These are phyloP conservation scores for Cordyceps militaris DNA, from an alignment of 2,329 filamentous ascomycete genomes.

Conservation along the genomic window DNA sequence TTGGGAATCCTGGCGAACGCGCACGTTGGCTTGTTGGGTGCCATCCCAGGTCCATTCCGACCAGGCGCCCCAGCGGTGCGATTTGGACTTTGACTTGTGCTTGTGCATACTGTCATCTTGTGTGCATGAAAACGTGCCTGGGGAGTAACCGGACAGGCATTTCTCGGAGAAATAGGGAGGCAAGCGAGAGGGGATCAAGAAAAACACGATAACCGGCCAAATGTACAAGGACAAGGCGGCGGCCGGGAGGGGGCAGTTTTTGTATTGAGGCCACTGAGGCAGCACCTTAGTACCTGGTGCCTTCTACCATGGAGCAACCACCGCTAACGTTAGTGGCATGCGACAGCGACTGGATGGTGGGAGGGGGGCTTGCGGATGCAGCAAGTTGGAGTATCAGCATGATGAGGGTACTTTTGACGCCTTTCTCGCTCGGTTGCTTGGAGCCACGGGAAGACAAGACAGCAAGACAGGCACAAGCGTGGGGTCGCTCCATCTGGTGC, in stretches of 20 bases:
- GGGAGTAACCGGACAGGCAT: not conserved
- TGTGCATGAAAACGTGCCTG: not conserved
- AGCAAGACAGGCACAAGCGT: not conserved
- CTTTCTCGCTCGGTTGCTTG: not conserved
- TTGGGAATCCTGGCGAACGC: slow-evolving; percentile 22
- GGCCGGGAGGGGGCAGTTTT: slow-evolving; percentile 10
- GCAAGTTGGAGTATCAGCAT: not conserved
- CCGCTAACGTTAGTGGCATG: slow-evolving; percentile 1
- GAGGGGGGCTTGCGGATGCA: not conserved
- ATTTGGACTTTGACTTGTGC: slow-evolving; percentile 23
- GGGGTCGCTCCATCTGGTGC: slow-evolving; percentile 3
- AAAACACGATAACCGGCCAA: not conserved
- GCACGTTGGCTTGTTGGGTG: slow-evolving; percentile 16
- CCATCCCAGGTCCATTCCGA: slow-evolving; percentile 22
- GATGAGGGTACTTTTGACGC: slow-evolving; percentile 5
- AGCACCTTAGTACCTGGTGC: too few species aligned
- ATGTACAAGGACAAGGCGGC: not conserved
- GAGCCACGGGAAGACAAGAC: not conserved
- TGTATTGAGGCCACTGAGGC: slow-evolving; percentile 5
- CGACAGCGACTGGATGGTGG: not conserved
- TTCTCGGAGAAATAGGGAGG: not conserved
- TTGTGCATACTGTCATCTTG: slow-evolving; percentile 25
- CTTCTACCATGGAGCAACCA: not conserved
- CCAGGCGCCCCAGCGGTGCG: slow-evolving; percentile 22
- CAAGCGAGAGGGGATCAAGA: not conserved